These are phyloP conservation scores for Salix arbutifolia DNA, from an alignment of 345 rosid species.

Conservation along the genomic window DNA sequence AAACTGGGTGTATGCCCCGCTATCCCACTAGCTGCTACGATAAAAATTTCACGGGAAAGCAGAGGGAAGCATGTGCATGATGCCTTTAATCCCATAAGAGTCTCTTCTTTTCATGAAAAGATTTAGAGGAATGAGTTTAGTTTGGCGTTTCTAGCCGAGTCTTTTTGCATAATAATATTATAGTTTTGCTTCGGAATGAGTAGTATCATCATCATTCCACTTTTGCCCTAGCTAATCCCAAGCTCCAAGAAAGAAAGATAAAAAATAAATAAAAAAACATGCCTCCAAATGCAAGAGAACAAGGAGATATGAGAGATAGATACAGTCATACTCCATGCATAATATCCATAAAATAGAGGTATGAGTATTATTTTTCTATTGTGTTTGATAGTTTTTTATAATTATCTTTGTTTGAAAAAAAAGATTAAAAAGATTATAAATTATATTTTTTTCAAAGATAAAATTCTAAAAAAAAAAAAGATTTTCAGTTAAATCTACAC, in stretches of 20 bases:
- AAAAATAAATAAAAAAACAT: slow-evolving; percentile 4
- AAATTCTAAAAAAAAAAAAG: too few species aligned
- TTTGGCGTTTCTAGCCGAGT: slow-evolving; percentile 35
- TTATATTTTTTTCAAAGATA: too few species aligned
- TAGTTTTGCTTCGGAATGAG: slow-evolving; percentile 25
- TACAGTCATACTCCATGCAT: slow-evolving; percentile 21
- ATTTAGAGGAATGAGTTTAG: slow-evolving; percentile 39
- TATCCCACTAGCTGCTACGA: slow-evolving; percentile 23
- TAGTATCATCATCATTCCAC: slow-evolving; percentile 21
- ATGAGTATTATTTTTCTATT: too few species aligned
- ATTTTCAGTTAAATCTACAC: too few species aligned
- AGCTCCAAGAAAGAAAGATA: neutral
- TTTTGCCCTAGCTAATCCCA: neutral
- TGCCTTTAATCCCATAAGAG: slow-evolving; percentile 52
- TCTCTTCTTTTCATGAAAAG: slow-evolving; percentile 62
- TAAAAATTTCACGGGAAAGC: slow-evolving; percentile 32
- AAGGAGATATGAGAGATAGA: slow-evolving; percentile 1
- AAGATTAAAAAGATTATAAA: too few species aligned
- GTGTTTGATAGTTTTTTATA: too few species aligned
- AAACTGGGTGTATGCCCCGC: slow-evolving; percentile 25
- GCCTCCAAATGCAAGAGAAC: slow-evolving; percentile 32
- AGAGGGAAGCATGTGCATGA: slow-evolving; percentile 57
- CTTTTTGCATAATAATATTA: neutral
- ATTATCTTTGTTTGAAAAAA: too few species aligned
- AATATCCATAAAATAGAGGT: neutral